Conservation (phyloP, 139 green algal genomes). For the Micractinium conductrix region DNA sequence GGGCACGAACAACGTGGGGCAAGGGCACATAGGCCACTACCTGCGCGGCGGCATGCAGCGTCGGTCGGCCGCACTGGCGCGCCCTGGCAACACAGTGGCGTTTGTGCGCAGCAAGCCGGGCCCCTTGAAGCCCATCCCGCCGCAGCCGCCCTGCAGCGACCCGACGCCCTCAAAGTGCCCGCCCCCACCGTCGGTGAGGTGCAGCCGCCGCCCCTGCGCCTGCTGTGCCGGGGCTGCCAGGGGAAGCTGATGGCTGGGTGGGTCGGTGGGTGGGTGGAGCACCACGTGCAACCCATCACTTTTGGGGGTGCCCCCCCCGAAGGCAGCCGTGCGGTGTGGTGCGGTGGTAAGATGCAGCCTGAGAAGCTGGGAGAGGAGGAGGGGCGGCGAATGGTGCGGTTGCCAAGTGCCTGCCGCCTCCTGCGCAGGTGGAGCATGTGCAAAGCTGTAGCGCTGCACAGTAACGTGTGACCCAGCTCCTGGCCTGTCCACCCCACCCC, state of each 20-base stretch:
- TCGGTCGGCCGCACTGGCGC: background rate
- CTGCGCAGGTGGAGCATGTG: no score
- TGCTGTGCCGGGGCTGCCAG: background rate
- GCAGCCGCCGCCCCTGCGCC: background rate
- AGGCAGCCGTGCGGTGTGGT: background rate
- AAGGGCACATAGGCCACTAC: background rate
- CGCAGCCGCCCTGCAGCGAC: slow-evolving; percentile 9
- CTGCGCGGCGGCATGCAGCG: background rate
- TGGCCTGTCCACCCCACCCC: no score
- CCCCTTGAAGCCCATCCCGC: background rate
- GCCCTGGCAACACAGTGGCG: background rate
- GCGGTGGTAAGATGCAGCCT: background rate
- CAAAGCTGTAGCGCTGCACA: no score
- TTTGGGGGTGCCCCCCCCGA: background rate
- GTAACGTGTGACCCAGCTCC: no score
- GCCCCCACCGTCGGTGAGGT: background rate
- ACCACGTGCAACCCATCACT: background rate
- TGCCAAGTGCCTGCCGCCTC: no score
- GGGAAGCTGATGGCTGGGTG: no score
- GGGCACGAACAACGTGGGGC: background rate
- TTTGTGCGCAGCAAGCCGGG: background rate
- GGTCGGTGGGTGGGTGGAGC: no score
- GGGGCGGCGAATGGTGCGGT: no score
- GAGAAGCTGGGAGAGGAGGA: background rate
- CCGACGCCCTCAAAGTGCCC: background rate